Percentiles rank a stretch among this genome's conserved stretches.
These are phyloP conservation scores for Saccharomycopsis microspora DNA, from an alignment of 805 yeast species.

Conservation along the genomic window DNA sequence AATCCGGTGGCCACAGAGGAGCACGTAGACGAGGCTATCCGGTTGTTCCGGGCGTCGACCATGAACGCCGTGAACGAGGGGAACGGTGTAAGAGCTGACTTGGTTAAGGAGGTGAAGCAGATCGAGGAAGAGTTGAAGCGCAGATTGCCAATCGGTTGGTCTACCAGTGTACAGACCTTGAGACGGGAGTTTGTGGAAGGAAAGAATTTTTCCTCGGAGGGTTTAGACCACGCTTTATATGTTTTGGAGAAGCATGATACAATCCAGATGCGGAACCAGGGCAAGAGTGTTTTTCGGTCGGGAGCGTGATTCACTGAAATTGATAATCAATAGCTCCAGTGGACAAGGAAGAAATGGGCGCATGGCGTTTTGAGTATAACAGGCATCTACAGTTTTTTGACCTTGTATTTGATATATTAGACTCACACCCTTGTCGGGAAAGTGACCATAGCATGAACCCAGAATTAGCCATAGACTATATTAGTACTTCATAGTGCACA, in stretches of 20 bases:
- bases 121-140: slow-evolving; percentile 81
- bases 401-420: too few species aligned
- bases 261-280: slow-evolving; percentile 80
- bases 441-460: too few species aligned
- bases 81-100: slow-evolving; percentile 39
- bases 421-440: too few species aligned
- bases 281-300: slow-evolving; percentile 67
- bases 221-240: slow-evolving; percentile 72
- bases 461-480: too few species aligned
- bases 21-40: slow-evolving; percentile 92
- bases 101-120: slow-evolving; percentile 58
- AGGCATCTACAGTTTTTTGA: too few species aligned
- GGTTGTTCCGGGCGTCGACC: slow-evolving; percentile 92
- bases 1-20: slow-evolving; percentile 75
- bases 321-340: not conserved
- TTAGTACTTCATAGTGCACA: too few species aligned
- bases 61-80: slow-evolving; percentile 86
- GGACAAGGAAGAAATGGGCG: too few species aligned
- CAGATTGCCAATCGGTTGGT: slow-evolving; percentile 93
- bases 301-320: slow-evolving; percentile 34
- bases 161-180: slow-evolving; percentile 77
- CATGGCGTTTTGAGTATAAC: too few species aligned
- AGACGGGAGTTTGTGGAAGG: slow-evolving; percentile 71
- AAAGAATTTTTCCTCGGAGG: slow-evolving; percentile 50
- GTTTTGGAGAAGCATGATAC: slow-evolving; percentile 79